Base-by-base conservation (phyloP, 106 monocot species). In the Triglochin maritima region DNA sequence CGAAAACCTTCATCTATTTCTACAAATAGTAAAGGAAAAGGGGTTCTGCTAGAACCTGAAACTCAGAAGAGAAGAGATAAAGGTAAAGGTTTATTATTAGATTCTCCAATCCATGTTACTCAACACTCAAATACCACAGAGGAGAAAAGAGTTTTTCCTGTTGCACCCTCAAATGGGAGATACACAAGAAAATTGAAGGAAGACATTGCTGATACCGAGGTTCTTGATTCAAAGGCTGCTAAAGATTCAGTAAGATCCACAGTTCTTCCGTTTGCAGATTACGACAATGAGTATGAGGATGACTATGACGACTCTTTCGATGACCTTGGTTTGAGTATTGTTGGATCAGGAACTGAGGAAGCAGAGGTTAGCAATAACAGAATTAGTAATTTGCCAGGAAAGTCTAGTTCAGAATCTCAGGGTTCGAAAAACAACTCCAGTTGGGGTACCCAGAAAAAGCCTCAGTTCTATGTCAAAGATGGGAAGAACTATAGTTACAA, bases 241-340 rank as follows among this genome's bases (percentile, higher is more conserved):
- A 84, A 86, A 71, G 82, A 85, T 71, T 72, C 78, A 47, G 42
- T 82, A 45, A 83, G 72, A 52, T 52, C 85, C 46, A 66, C 76
- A 47, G 68, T 88, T 7, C 77, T 91, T 14, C 86, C 88, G 45
- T 86, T 85, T 45, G 81, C 82, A 47, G 67, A 76, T 54, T 84
- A 16, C 16, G 9, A 49, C 7, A 52, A 66, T 66, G 66, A 93
- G 55, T 94, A 96, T 62, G 91, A 96, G 6, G 95, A 96, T 44
- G 95, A 96, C 56, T 96, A 96, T 59, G 96, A 96, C 72, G 96
- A 98, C 69, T 98, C 96, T 9, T 98, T 98, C 60, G 96, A 98
- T 69, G 96, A 98, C 53, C 74, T 98, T 14, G 88, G 91, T 44
- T 69, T 88, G 17, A 84, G 80, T 63, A 59, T 81, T 46, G 87